Evolutionary conservation across 2,329 filamentous ascomycete species (phyloP).

Genomic region (Parascedosporium putredinis): DNA sequence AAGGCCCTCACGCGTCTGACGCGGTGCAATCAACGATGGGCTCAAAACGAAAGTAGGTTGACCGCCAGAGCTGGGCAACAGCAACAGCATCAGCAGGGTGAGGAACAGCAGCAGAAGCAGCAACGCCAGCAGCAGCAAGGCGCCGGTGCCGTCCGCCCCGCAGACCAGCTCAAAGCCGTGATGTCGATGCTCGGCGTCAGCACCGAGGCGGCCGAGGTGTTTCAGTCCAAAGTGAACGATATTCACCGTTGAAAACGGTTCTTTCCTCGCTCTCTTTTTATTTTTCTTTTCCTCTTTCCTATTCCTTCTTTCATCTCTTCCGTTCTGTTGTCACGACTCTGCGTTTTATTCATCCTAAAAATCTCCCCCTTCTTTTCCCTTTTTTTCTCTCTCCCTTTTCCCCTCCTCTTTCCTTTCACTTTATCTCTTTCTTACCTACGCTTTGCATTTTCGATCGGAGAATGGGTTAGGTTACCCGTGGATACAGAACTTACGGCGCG

Average conservation of each 20-base stretch:
- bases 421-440: too few species aligned
- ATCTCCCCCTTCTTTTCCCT: too few species aligned
- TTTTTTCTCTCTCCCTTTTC: not conserved
- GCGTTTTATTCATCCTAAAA: too few species aligned
- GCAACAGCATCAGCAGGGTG: too few species aligned
- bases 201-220: constrained; percentile 9
- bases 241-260: not conserved
- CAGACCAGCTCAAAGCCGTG: not conserved
- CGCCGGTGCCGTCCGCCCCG: not conserved
- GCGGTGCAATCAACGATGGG: too few species aligned
- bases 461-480: too few species aligned
- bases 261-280: not conserved
- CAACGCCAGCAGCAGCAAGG: not conserved
- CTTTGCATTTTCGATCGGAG: too few species aligned
- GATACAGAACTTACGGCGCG: too few species aligned
- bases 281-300: not conserved
- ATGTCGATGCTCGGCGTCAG: constrained; percentile 14
- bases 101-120: not conserved
- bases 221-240: constrained; percentile 7
- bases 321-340: too few species aligned
- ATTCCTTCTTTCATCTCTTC: not conserved
- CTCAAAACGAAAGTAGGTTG: too few species aligned
- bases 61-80: too few species aligned
- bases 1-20: not conserved
- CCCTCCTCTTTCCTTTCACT: too few species aligned